A percentile compares a stretch with the other conserved stretches of the same genome.
These are phyloP conservation scores for Yamadazyma diospyri DNA, from an alignment of 1,139 yeast species.

Conservation along the genomic window DNA sequence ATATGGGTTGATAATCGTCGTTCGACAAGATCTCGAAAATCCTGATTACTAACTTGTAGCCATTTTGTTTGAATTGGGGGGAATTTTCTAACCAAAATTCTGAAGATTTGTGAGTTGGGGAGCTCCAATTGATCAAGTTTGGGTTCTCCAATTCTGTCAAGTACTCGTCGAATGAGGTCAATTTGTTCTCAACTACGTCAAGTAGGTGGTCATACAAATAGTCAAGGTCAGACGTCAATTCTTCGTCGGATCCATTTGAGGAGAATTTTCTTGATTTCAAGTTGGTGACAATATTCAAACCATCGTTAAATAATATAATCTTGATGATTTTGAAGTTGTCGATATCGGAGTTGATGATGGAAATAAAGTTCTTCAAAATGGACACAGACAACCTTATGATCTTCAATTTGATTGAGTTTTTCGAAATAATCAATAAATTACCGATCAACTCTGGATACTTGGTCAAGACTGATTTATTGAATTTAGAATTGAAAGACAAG, in stretches of 20 bases:
- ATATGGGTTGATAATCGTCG: conserved; percentile 20
- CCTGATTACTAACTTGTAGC: conserved; percentile 67
- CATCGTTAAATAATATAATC: conserved; percentile 72
- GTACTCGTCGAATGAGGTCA: conserved; percentile 93
- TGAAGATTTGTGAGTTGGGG: conserved; percentile 83
- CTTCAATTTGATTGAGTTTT: conserved; percentile 87
- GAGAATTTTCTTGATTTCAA: conserved; percentile 88
- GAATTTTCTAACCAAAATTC: conserved; percentile 90
- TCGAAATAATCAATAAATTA: conserved; percentile 45
- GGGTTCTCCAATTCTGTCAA: conserved; percentile 76
- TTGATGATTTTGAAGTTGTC: conserved; percentile 53
- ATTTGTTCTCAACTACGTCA: conserved; percentile 63
- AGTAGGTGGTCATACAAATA: conserved; percentile 56
- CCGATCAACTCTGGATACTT: conserved; percentile 61
- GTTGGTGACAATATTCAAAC: conserved; percentile 63
- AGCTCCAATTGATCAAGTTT: conserved; percentile 78
- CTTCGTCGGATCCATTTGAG: conserved; percentile 67
- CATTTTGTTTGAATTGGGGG: conserved; percentile 68
- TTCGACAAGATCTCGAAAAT: conserved; percentile 35
- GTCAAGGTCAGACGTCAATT: conserved; percentile 70
- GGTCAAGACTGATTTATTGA: conserved; percentile 53
- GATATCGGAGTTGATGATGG: conserved; percentile 25
- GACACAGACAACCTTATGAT: conserved; percentile 80
- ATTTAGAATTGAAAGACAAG: conserved; percentile 63
- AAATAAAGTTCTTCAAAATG: conserved; percentile 59